phyloP scores from a whole-genome alignment of 257 asterid genomes.

The Sherardia arvensis region DNA sequence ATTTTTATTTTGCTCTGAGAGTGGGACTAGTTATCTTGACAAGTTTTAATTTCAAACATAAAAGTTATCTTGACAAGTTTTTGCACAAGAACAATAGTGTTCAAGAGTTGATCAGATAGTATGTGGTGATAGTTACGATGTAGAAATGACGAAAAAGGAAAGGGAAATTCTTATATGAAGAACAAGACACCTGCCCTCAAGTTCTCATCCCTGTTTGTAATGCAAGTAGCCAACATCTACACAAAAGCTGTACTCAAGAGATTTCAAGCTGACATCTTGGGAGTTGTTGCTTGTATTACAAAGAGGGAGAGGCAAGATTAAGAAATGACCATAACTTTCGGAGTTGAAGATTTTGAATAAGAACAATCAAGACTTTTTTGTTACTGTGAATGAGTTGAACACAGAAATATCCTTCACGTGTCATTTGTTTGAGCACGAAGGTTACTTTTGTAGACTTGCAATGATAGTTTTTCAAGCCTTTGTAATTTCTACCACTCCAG shows the following conservation, averaged over 20 bases:
- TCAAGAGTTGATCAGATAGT: constrained; percentile 75
- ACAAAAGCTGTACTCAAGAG: constrained; percentile 67
- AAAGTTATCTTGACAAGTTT: constrained; percentile 84
- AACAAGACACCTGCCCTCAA: constrained; percentile 72
- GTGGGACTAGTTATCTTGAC: no score
- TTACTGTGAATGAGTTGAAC: constrained; percentile 53
- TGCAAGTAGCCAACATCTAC: no score
- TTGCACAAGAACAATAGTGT: constrained; percentile 80
- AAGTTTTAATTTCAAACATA: no score
- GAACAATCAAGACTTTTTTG: constrained; percentile 61
- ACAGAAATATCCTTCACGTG: constrained; percentile 81
- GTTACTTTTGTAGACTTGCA: constrained; percentile 84
- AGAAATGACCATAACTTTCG: constrained; percentile 39
- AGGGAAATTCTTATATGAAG: constrained; percentile 78
- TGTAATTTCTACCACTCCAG: constrained; percentile 66
- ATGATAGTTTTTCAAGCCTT: constrained; percentile 81
- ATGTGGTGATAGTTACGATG: constrained; percentile 67
- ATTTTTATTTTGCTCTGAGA: no score
- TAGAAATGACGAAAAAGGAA: constrained; percentile 89
- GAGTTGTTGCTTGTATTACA: constrained; percentile 89
- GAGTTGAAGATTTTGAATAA: constrained; percentile 81
- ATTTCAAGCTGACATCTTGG: constrained; percentile 84
- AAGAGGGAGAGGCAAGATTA: constrained; percentile 57
- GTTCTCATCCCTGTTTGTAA: constrained; percentile 93
- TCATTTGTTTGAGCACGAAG: constrained; percentile 73